Conservation (phyloP, 495 filamentous ascomycete genomes). For the Aspergillus wentii region DNA sequence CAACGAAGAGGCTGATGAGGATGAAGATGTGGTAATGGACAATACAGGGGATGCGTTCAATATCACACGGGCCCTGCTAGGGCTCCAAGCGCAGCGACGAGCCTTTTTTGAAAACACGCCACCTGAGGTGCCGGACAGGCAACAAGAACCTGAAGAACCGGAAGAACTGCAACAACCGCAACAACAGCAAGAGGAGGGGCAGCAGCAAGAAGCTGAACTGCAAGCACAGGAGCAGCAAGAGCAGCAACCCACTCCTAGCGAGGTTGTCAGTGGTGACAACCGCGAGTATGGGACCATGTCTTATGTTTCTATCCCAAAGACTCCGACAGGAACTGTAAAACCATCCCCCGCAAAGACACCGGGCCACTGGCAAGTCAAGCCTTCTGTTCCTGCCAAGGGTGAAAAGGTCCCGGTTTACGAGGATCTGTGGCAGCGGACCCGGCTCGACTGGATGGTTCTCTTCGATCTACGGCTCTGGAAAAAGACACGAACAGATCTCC, state of each 20-base stretch:
- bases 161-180: constrained; percentile 2
- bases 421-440: constrained; percentile 79
- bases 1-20: constrained; percentile 25
- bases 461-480: constrained; percentile 97
- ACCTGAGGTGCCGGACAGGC: not conserved
- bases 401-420: constrained; percentile 65
- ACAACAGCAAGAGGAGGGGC: constrained; percentile 1
- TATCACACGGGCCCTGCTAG: constrained; percentile 62
- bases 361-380: constrained; percentile 81
- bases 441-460: constrained; percentile 93
- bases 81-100: constrained; percentile 18
- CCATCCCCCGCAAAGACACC: constrained; percentile 47
- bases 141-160: constrained; percentile 1
- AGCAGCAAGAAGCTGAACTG: constrained; percentile 39
- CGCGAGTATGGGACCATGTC: constrained; percentile 9
- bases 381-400: constrained; percentile 52
- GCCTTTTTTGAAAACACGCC: too few relatives aligned
- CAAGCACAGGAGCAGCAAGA: constrained; percentile 53
- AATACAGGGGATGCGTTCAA: constrained; percentile 60
- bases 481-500: constrained; percentile 80
- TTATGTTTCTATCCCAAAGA: constrained; percentile 35
- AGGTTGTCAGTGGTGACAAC: constrained; percentile 51
- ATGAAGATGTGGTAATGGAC: constrained; percentile 50
- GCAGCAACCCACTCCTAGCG: constrained; percentile 52
- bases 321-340: constrained; percentile 28